phyloP scores from a whole-genome alignment of 768 basidiomycete genomes.

The Myochromella boudieri region DNA sequence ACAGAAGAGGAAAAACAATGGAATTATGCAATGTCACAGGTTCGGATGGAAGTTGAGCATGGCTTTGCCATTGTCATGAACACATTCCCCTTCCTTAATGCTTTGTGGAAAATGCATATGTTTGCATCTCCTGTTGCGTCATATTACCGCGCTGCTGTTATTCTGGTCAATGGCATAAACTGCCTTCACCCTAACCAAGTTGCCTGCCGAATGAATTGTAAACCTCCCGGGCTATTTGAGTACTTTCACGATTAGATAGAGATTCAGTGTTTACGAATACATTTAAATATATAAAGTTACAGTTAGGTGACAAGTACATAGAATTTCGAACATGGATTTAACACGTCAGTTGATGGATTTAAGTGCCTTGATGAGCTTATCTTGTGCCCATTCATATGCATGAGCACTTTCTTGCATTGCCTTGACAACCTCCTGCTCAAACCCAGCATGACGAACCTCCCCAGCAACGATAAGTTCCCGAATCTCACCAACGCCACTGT shows the following conservation, averaged over 20 bases:
- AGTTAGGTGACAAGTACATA: too few species aligned
- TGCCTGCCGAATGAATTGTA: constrained; percentile 20
- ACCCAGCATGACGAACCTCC: neutral
- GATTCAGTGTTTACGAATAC: too few species aligned
- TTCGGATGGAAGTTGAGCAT: too few species aligned
- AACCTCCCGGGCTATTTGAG: constrained; percentile 13
- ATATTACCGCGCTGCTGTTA: constrained; percentile 24
- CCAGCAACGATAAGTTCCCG: neutral
- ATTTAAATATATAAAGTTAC: too few species aligned
- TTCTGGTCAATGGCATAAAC: constrained; percentile 23
- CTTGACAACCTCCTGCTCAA: neutral
- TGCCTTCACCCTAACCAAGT: constrained; percentile 24
- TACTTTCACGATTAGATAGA: neutral
- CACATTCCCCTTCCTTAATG: constrained; percentile 25
- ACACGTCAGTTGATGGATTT: too few species aligned
- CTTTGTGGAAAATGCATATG: constrained; percentile 18
- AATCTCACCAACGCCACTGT: neutral
- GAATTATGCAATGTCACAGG: constrained; percentile 24
- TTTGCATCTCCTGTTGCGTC: constrained; percentile 20
- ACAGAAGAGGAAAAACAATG: constrained; percentile 18
- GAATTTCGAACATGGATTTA: too few species aligned
- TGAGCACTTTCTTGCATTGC: too few species aligned
- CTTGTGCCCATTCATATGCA: too few species aligned
- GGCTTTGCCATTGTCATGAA: constrained; percentile 21
- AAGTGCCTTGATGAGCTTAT: too few species aligned